Evolutionary conservation across 176 grass and related monocot genomes (phyloP).

Genomic region (Triticum turgidum): DNA sequence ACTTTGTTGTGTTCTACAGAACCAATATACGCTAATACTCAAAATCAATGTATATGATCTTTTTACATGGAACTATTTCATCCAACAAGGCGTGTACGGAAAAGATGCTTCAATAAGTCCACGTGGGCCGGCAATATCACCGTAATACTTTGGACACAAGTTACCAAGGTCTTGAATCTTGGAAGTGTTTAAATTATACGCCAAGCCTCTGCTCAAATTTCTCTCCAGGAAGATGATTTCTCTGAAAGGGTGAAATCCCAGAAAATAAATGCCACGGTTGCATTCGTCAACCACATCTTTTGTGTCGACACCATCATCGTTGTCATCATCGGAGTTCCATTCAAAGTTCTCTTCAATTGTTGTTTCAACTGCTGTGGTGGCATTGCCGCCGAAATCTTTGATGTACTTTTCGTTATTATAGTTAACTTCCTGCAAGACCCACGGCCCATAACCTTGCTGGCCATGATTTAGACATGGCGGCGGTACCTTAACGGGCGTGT

Average conservation of each 20-base stretch:
- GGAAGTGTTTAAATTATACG: constrained; percentile 8
- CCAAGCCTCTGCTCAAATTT: background rate
- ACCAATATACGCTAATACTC: no score
- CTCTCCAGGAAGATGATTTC: background rate
- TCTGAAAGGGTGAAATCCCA: background rate
- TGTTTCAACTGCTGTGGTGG: background rate
- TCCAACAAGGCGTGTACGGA: background rate
- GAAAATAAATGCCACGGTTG: background rate
- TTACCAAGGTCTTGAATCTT: background rate
- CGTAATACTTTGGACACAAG: background rate
- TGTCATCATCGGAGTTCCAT: background rate
- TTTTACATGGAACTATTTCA: background rate
- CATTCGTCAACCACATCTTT: background rate
- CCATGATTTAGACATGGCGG: background rate
- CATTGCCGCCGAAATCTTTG: background rate
- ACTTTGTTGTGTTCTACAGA: no score
- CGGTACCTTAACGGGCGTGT: background rate
- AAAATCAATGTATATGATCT: no score
- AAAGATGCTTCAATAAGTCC: no score
- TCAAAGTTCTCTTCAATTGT: background rate
- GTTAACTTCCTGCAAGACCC: background rate
- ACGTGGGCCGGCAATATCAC: background rate
- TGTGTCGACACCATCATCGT: background rate
- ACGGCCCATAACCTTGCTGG: background rate
- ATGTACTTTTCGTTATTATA: background rate